Conservation (phyloP, 495 filamentous ascomycete species). For the Annulohypoxylon bovei region DNA sequence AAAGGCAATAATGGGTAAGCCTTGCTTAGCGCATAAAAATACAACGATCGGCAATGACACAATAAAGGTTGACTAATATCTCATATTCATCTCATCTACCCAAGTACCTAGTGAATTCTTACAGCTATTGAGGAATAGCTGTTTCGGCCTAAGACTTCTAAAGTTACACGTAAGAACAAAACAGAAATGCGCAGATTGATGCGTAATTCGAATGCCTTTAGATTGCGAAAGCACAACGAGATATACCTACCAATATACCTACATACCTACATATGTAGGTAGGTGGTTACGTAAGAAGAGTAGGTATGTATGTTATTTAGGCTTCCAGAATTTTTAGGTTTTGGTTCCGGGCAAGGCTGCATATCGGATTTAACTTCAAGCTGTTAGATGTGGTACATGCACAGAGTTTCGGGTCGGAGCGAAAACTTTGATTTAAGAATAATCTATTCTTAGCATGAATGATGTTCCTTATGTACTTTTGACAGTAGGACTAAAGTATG, state of each 20-base stretch:
- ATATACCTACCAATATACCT: background rate
- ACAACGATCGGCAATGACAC: background rate
- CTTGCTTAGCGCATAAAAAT: background rate
- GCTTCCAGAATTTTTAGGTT: background rate
- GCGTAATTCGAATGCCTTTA: background rate
- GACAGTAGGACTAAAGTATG: background rate
- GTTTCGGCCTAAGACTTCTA: background rate
- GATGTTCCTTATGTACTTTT: background rate
- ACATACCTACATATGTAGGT: background rate
- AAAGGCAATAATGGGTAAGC: background rate
- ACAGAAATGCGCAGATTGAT: background rate
- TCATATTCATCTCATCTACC: background rate
- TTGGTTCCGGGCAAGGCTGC: background rate
- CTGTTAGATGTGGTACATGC: background rate
- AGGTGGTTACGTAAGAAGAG: background rate
- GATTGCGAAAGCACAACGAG: background rate
- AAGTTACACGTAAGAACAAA: background rate
- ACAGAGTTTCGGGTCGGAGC: constrained; percentile 24
- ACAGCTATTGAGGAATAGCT: background rate
- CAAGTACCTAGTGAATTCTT: background rate
- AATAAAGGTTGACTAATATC: background rate
- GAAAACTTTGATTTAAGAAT: constrained; percentile 13
- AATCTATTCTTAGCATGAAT: constrained; percentile 33
- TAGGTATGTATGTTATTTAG: background rate
- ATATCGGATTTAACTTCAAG: background rate